Base-by-base conservation (phyloP, 331 rosid species). In the Ulmus americana region DNA sequence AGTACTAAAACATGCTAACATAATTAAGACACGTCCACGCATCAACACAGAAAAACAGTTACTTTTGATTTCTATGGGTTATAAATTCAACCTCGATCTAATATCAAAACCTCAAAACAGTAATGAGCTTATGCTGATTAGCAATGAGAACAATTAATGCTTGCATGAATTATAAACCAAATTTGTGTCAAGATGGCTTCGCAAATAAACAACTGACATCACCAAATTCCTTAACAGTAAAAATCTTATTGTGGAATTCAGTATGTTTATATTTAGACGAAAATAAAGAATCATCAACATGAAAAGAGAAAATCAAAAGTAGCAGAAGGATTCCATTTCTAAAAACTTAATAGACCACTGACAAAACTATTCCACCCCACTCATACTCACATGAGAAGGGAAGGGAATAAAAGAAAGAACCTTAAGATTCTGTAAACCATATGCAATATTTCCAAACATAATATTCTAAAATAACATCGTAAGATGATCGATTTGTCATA, bases 391-490 rank as follows among this genome's bases (percentile, higher is more conserved):
- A 52, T 18, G 38, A 60, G 46, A 61, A 55, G 5, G 45, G 44
- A 41, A 62, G 38, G 20, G 60, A 68, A 67, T 43, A 40, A 6
- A 57, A 56, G 59, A 68, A 46, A 22, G 67, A 68, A 28, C 66
- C 47, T 22, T 63, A 69, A 55, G 59, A 77, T 63, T 46, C 76
- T 57, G 20, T 46, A 77, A 51, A 61, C 71, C 64, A 65, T 18
- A 70, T 43, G 42, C 40, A 58, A 67, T 54, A 39, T 44, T 48
- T 55, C 11, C 54, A 69, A 71, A 40, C 6, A 65, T 3, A 56
- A 39, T 14, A 20, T 38, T 56, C 52, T 44, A 7, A 22, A 45
- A 45, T 59, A 5, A 64, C 67, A 39, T 15, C 51, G 69, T 55
- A 69, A 66, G 63, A 74, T 18, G 15, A 57, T 52, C 59, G 59